These are phyloP conservation scores for Ogataea methanolica DNA, from an alignment of 805 yeast genomes.

Conservation along the genomic window DNA sequence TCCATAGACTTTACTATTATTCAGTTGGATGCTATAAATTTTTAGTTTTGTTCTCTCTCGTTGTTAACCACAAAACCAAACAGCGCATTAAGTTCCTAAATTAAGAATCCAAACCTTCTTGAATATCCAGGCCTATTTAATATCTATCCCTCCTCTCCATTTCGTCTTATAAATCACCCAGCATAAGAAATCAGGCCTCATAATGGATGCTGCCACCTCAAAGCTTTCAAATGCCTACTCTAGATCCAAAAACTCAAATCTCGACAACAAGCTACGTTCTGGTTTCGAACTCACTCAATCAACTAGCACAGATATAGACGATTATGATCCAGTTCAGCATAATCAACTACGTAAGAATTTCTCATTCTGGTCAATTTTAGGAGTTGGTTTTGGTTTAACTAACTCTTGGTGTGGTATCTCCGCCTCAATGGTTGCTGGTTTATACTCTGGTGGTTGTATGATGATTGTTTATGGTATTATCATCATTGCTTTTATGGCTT, in stretches of 20 bases:
- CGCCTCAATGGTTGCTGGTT: conserved; percentile 51
- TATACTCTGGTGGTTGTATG: conserved; percentile 56
- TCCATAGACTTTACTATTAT: too few species aligned
- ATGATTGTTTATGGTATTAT: conserved; percentile 52
- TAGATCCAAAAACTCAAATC: background rate
- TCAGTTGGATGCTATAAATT: too few species aligned
- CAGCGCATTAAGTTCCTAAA: too few species aligned
- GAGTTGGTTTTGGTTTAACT: conserved; percentile 57
- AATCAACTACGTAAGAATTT: conserved; percentile 32
- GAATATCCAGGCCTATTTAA: too few species aligned
- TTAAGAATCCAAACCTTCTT: too few species aligned
- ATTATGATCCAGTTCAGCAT: conserved; percentile 16
- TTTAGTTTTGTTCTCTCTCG: too few species aligned
- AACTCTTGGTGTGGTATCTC: conserved; percentile 61
- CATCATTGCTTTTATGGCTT: conserved; percentile 43
- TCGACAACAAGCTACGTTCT: background rate
- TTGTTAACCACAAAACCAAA: too few species aligned
- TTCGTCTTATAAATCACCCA: too few species aligned
- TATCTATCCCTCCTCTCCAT: too few species aligned
- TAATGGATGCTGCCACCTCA: background rate
- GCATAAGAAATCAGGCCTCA: background rate
- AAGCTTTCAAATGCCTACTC: too few species aligned
- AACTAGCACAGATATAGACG: background rate
- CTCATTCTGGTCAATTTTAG: conserved; percentile 44
- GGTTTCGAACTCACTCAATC: background rate